phyloP scores from a whole-genome alignment of 140 eudicot genomes.

The Stevia rebaudiana region DNA sequence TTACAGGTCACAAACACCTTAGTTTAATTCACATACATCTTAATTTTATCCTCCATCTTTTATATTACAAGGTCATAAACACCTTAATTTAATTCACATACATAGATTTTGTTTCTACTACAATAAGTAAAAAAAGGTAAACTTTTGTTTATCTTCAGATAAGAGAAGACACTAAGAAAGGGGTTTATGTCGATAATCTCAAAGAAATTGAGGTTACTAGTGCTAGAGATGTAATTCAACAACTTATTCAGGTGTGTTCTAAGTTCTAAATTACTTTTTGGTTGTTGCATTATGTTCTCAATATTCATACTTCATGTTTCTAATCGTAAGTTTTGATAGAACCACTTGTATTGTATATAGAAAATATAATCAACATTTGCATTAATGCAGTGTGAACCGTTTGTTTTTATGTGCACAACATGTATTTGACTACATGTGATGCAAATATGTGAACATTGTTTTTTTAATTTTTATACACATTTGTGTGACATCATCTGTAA shows the following conservation, averaged over 20 bases:
- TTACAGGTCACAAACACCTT: conserved; percentile 55
- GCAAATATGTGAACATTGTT: background rate
- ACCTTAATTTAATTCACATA: background rate
- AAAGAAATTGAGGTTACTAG: conserved; percentile 81
- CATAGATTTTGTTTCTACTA: background rate
- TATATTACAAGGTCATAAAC: conserved; percentile 54
- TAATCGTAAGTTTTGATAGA: conserved; percentile 4
- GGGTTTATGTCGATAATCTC: conserved; percentile 85
- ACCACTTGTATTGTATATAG: conserved; percentile 1
- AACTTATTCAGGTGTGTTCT: conserved; percentile 71
- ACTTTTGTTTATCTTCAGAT: conserved; percentile 41
- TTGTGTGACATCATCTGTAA: conserved; percentile 3
- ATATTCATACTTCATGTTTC: conserved; percentile 6
- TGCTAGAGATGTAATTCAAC: conserved; percentile 93
- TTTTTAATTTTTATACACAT: background rate
- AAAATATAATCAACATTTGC: conserved; percentile 1
- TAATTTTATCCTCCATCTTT: too few relatives aligned
- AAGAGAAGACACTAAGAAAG: conserved; percentile 94
- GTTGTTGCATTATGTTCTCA: background rate
- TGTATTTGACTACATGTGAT: background rate
- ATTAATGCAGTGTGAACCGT: background rate
- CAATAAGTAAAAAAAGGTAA: background rate
- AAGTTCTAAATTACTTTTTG: conserved; percentile 5
- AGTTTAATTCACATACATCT: background rate
- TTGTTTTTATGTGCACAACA: background rate